Conservation (phyloP, 345 rosid species). For the Euphorbia peplus region DNA sequence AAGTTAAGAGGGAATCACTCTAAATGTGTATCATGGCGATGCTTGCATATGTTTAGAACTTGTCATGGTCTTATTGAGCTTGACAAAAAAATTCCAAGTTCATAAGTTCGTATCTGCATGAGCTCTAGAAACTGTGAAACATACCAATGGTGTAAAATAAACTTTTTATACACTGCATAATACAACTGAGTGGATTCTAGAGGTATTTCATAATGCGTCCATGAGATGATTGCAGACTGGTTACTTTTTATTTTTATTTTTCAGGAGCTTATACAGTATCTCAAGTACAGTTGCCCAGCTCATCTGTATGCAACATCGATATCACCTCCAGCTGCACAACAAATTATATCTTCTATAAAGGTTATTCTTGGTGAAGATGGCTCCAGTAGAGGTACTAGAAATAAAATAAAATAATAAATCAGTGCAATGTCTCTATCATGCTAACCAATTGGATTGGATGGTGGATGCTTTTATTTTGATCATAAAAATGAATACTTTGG, state of each 20-base stretch:
- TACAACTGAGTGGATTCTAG: background rate
- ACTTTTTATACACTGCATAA: background rate
- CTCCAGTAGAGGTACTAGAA: constrained; percentile 67
- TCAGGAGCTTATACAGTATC: constrained; percentile 77
- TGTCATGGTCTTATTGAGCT: background rate
- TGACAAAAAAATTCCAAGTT: background rate
- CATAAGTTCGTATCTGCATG: background rate
- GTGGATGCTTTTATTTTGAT: background rate
- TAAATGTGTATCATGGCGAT: background rate
- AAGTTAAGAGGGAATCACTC: background rate
- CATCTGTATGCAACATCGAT: constrained; percentile 94
- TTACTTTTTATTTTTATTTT: background rate
- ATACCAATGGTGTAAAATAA: background rate
- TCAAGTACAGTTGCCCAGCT: constrained; percentile 77
- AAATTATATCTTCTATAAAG: constrained; percentile 76
- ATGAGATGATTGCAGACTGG: background rate
- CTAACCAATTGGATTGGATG: background rate
- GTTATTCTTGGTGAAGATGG: constrained; percentile 97
- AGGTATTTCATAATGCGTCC: background rate
- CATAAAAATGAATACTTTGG: background rate
- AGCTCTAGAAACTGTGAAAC: background rate
- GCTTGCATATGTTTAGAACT: background rate
- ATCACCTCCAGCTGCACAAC: constrained; percentile 89
- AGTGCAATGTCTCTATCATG: background rate
- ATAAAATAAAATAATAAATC: too few relatives aligned